Evolutionary conservation across 129 eudicot genomes (phyloP).

Genomic region (Tagetes patula): DNA sequence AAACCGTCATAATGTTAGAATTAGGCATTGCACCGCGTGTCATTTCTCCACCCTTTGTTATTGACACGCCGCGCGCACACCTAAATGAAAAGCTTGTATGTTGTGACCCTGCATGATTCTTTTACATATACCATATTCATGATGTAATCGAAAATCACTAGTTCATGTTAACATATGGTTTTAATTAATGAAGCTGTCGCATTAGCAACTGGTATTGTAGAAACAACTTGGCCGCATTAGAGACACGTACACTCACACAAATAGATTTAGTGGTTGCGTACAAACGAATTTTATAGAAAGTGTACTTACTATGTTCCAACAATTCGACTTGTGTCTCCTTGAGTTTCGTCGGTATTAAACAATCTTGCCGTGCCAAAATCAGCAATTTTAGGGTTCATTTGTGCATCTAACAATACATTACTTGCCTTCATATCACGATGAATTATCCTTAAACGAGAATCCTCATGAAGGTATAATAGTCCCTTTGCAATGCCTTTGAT

Average conservation of each 20-base stretch:
- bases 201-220: neutral
- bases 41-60: neutral
- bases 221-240: neutral
- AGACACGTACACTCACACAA: neutral
- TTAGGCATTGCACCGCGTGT: neutral
- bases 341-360: neutral
- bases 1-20: neutral
- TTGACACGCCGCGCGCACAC: neutral
- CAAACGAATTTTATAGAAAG: no score
- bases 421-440: neutral
- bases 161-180: neutral
- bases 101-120: neutral
- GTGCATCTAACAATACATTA: neutral
- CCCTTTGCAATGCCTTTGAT: neutral
- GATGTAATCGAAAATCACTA: neutral
- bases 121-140: neutral
- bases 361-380: constrained; percentile 9
- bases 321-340: neutral
- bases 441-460: neutral
- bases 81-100: neutral
- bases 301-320: neutral
- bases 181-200: neutral
- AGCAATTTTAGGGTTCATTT: neutral
- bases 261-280: neutral
- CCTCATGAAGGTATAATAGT: neutral